phyloP scores from a whole-genome alignment of 345 rosid species.

The Adansonia digitata region DNA sequence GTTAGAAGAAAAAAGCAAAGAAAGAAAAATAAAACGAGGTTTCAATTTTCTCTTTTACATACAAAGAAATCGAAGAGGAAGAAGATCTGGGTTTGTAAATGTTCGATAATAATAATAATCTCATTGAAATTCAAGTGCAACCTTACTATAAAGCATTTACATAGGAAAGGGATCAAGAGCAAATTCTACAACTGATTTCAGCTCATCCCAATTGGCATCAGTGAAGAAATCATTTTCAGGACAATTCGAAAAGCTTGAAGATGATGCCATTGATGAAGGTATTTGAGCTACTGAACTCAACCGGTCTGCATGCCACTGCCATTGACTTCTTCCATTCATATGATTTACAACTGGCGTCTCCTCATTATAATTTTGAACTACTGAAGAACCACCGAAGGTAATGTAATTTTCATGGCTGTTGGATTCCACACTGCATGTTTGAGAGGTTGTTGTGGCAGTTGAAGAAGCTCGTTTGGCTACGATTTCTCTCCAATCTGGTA shows the following conservation, averaged over 20 bases:
- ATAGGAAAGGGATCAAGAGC: conserved; percentile 43
- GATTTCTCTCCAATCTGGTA: conserved; percentile 54
- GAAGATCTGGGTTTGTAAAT: too few species aligned
- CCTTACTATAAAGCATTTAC: conserved; percentile 19
- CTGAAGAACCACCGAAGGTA: conserved; percentile 39
- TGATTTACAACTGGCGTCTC: conserved; percentile 23
- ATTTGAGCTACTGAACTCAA: conserved; percentile 7
- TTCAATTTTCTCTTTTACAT: not conserved
- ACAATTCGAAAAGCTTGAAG: conserved; percentile 33
- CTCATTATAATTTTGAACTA: conserved; percentile 7
- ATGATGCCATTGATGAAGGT: conserved; percentile 27
- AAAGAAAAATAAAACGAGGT: not conserved
- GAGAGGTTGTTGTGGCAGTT: conserved; percentile 12
- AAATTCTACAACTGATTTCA: conserved; percentile 59
- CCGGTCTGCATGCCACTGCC: conserved; percentile 14
- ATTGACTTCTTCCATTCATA: conserved; percentile 18
- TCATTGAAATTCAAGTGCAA: not conserved
- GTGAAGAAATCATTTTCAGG: conserved; percentile 25
- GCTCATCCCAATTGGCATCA: conserved; percentile 69
- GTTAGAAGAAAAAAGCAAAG: too few species aligned
- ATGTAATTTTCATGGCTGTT: conserved; percentile 36
- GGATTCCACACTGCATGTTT: conserved; percentile 21
- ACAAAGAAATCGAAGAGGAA: too few species aligned
- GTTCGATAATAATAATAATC: not conserved
- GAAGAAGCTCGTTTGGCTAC: conserved; percentile 28